Percentiles rank a stretch among this genome's conserved stretches.
Conservation (phyloP, 805 yeast genomes). For the Candida silvatica region DNA sequence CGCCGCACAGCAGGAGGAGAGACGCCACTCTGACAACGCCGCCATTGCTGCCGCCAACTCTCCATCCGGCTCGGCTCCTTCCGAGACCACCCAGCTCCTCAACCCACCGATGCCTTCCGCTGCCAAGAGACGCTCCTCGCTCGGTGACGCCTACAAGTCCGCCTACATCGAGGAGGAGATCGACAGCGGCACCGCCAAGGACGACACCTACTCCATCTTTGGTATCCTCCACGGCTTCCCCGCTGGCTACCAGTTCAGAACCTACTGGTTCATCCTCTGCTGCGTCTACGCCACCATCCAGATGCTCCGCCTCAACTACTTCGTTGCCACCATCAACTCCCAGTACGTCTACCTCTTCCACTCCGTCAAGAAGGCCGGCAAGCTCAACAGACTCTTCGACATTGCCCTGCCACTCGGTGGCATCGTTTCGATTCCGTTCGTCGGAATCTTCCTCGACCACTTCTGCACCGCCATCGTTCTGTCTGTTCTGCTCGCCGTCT, state of each 20-base stretch:
- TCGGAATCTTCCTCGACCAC: constrained; percentile 41
- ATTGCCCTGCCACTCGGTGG: constrained; percentile 51
- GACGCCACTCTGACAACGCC: constrained; percentile 9
- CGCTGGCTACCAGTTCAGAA: constrained; percentile 37
- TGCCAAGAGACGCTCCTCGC: constrained; percentile 36
- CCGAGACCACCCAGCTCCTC: constrained; percentile 18
- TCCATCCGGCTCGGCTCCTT: neutral
- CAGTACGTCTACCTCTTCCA: constrained; percentile 40
- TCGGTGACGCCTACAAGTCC: constrained; percentile 48
- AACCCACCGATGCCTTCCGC: constrained; percentile 8
- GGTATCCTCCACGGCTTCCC: constrained; percentile 48
- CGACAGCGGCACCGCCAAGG: constrained; percentile 20
- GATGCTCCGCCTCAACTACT: constrained; percentile 49
- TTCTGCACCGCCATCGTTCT: constrained; percentile 39
- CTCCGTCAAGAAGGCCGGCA: constrained; percentile 28
- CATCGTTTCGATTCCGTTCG: constrained; percentile 42
- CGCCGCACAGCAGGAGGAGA: constrained; percentile 20
- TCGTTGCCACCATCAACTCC: constrained; percentile 50
- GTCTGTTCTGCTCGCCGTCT: constrained; percentile 29
- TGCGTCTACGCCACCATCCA: constrained; percentile 43
- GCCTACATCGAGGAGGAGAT: constrained; percentile 45
- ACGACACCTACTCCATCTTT: constrained; percentile 34
- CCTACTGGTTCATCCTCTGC: constrained; percentile 45
- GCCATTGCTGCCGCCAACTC: neutral
- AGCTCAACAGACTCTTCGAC: constrained; percentile 40